Percentiles rank a stretch among this genome's conserved stretches.
Evolutionary conservation across 371 early-diverging fungal species (phyloP).

Genomic region (Lichtheimia ramosa): DNA sequence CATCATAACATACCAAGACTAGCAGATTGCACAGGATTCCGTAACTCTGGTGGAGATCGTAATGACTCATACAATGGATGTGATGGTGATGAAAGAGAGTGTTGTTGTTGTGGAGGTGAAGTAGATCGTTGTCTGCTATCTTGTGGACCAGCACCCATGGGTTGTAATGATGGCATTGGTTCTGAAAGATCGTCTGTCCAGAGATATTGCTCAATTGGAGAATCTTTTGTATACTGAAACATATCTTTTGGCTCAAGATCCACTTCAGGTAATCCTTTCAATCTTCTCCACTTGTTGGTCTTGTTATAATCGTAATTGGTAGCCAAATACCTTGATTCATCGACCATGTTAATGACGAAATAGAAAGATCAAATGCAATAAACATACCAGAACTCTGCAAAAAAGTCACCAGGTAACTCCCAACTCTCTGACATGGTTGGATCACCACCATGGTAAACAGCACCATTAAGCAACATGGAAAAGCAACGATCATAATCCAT

Average conservation of each 20-base stretch:
- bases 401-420: constrained; percentile 58
- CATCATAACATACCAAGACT: constrained; percentile 29
- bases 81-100: background rate
- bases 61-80: constrained; percentile 27
- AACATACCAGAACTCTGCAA: constrained; percentile 49
- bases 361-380: background rate
- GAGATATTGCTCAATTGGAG: background rate
- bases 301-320: constrained; percentile 33
- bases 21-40: constrained; percentile 25
- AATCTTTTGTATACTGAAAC: background rate
- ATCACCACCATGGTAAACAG: constrained; percentile 57
- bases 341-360: too few relatives aligned
- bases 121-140: background rate
- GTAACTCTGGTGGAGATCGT: constrained; percentile 21
- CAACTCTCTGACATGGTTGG: constrained; percentile 59
- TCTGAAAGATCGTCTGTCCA: constrained; percentile 17
- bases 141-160: constrained; percentile 3
- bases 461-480: constrained; percentile 45
- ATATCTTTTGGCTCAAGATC: constrained; percentile 7
- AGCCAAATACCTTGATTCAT: constrained; percentile 36
- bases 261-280: constrained; percentile 38
- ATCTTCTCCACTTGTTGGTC: constrained; percentile 41
- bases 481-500: constrained; percentile 62
- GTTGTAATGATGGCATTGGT: constrained; percentile 15
- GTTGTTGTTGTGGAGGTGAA: background rate